A percentile compares a stretch with the other conserved stretches of the same genome.
These are phyloP conservation scores for Naegleria gruberi DNA, from an alignment of 208 protist genomes.

Conservation along the genomic window DNA sequence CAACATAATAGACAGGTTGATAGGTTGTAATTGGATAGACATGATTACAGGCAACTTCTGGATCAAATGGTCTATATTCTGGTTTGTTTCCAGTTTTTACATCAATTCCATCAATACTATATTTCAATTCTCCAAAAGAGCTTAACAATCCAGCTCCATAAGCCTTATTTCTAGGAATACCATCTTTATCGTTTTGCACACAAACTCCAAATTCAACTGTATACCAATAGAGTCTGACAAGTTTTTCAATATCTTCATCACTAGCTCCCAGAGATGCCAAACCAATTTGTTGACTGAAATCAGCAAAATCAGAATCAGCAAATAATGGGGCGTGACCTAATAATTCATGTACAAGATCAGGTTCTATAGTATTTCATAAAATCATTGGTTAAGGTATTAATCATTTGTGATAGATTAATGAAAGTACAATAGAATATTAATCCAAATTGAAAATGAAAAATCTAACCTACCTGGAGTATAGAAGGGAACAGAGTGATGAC, in stretches of 20 bases:
- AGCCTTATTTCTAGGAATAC: constrained; percentile 48
- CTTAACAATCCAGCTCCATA: constrained; percentile 90
- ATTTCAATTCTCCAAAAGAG: constrained; percentile 78
- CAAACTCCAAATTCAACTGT: constrained; percentile 91
- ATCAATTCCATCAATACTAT: constrained; percentile 38
- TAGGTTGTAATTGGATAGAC: constrained; percentile 83
- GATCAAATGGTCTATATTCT: constrained; percentile 47
- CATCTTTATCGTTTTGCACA: constrained; percentile 57
- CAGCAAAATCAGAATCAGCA: constrained; percentile 85
- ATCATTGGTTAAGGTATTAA: too few species aligned
- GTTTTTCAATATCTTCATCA: constrained; percentile 78
- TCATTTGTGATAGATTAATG: too few species aligned
- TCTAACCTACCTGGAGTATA: too few species aligned
- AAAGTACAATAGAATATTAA: too few species aligned
- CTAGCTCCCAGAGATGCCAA: constrained; percentile 86
- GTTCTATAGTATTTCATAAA: too few species aligned
- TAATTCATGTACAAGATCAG: constrained; percentile 86
- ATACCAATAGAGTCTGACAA: constrained; percentile 89
- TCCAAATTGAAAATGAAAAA: too few species aligned
- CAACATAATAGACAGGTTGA: constrained; percentile 86
- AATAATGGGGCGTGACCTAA: constrained; percentile 91
- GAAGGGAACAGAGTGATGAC: constrained; percentile 78
- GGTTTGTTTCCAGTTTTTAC: constrained; percentile 18
- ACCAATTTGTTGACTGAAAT: constrained; percentile 87
- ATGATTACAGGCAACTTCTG: constrained; percentile 46